Base-by-base conservation (phyloP, 169 alveolate genomes). In the Fabrea salina region DNA sequence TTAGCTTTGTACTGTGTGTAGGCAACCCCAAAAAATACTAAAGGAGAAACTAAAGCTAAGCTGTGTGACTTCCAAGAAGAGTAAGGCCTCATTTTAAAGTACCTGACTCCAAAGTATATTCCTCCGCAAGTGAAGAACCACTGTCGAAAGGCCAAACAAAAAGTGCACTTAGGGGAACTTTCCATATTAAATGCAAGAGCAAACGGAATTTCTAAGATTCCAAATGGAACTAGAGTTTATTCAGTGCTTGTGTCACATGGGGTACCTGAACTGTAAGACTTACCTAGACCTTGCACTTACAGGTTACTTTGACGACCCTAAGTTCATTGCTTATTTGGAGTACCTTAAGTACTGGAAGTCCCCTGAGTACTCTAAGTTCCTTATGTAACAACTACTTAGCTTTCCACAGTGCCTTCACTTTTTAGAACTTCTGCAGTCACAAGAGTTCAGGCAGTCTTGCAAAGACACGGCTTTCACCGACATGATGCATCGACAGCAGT, bases 211-310 rank as follows among this genome's bases (percentile, higher is more conserved):
- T 37, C 11, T 13, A 27, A 27, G 74, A n/a, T 61, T 61, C 54
- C 43, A 35, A 27, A 27, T n/a, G 50, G 74, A 61, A 37, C 74
- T 61, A 8, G 74, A 61, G 50, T 61, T 61, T 61, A 61, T 61
- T 32, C 74, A 61, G 39, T 61, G 74, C 39, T 27, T 61, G 7
- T 61, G 51, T 30, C 16, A 61, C 25, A 35, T 61, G 50, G 32
- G 50, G 22, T 61, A 61, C 49, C 32, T 61, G 25, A 61, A 61
- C 25, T 61, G 74, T 61, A 61, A 27, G 1, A 61, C 1, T 1
- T 0, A 61, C 0, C 39, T 35, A 61, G 74, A 30, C 49, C 13
- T 61, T 33, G 43, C 74, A 37, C n/a, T 11, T 13, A 8, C 25
- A 13, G 50, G 50, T 16, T 61, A 61, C 25, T 61, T 61, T 35